Conservation (phyloP, 192 early-diverging fungal species). For the Mortierella alpina region DNA sequence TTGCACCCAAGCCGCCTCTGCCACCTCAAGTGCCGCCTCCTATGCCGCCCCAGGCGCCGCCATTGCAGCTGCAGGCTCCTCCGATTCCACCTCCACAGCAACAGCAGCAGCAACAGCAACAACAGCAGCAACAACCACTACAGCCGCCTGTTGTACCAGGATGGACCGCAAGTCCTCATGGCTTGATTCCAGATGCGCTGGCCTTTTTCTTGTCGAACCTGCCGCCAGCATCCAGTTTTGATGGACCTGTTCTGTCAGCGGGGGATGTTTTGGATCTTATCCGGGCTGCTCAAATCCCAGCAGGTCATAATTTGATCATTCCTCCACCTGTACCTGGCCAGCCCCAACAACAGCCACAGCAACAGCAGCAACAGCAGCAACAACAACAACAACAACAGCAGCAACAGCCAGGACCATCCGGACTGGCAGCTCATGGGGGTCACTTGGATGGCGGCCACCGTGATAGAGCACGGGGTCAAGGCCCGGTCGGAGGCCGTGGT, state of each 20-base stretch:
- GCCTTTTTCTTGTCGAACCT: conserved; percentile 59
- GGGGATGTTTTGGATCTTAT: conserved; percentile 58
- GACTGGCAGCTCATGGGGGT: conserved; percentile 3
- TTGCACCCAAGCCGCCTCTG: conserved; percentile 24
- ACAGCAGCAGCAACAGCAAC: conserved; percentile 10
- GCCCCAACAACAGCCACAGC: conserved; percentile 1
- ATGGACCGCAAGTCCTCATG: conserved; percentile 50
- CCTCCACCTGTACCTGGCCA: conserved; percentile 39
- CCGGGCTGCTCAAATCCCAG: conserved; percentile 53
- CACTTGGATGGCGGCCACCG: conserved; percentile 18
- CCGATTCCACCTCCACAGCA: conserved; percentile 5
- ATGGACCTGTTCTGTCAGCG: conserved; percentile 56
- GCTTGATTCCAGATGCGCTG: conserved; percentile 57
- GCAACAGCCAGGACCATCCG: neutral
- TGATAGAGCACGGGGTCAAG: conserved; percentile 17
- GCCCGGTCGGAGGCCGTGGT: conserved; percentile 2
- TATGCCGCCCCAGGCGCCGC: conserved; percentile 19
- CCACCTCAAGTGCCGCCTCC: conserved; percentile 27
- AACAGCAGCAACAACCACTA: conserved; percentile 8
- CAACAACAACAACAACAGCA: conserved; percentile 4
- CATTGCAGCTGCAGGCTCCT: conserved; percentile 5
- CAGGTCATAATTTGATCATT: conserved; percentile 34
- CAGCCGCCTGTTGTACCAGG: conserved; percentile 20
- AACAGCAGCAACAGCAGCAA: neutral
- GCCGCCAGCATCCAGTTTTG: conserved; percentile 55